Evolutionary conservation across 2,329 filamentous ascomycete genomes (phyloP).

Genomic region (Penicillium fuscoglaucum): DNA sequence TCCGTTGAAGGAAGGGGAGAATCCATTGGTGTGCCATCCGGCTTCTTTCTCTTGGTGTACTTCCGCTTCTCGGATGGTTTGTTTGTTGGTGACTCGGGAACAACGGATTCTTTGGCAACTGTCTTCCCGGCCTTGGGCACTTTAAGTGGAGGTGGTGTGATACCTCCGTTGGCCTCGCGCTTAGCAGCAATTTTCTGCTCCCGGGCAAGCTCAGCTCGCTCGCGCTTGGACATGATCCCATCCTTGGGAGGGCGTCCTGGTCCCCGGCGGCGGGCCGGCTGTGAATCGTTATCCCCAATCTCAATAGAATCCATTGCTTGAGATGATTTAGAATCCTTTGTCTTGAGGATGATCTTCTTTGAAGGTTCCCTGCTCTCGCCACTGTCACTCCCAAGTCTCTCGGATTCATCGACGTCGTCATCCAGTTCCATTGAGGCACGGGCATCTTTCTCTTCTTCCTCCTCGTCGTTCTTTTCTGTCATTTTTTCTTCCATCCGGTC

Average conservation of each 20-base stretch:
- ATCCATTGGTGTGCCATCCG: conserved; percentile 44
- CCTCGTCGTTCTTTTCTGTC: conserved; percentile 31
- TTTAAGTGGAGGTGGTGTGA: conserved; percentile 42
- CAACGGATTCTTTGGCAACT: conserved; percentile 32
- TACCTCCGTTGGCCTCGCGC: conserved; percentile 49
- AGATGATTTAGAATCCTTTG: conserved; percentile 30
- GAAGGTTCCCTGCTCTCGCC: conserved; percentile 31
- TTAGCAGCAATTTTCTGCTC: conserved; percentile 53
- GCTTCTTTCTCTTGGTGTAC: conserved; percentile 51
- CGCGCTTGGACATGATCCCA: conserved; percentile 66
- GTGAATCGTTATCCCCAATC: conserved; percentile 36
- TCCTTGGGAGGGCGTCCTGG: conserved; percentile 67
- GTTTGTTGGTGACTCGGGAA: conserved; percentile 38
- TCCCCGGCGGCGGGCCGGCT: conserved; percentile 49
- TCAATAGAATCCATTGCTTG: conserved; percentile 35
- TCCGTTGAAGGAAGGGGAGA: conserved; percentile 47
- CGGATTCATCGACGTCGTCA: conserved; percentile 39
- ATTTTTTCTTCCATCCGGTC: conserved; percentile 48
- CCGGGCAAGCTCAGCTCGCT: conserved; percentile 56
- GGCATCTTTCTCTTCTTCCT: conserved; percentile 36
- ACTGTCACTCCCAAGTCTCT: conserved; percentile 28
- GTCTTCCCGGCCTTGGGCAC: conserved; percentile 37
- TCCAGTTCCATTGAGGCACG: conserved; percentile 43
- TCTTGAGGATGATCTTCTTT: conserved; percentile 34
- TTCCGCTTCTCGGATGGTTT: conserved; percentile 49